A percentile compares a stretch with the other conserved stretches of the same genome.
Conservation (phyloP, 2,329 filamentous ascomycete genomes). For the Fusarium penzigii region DNA sequence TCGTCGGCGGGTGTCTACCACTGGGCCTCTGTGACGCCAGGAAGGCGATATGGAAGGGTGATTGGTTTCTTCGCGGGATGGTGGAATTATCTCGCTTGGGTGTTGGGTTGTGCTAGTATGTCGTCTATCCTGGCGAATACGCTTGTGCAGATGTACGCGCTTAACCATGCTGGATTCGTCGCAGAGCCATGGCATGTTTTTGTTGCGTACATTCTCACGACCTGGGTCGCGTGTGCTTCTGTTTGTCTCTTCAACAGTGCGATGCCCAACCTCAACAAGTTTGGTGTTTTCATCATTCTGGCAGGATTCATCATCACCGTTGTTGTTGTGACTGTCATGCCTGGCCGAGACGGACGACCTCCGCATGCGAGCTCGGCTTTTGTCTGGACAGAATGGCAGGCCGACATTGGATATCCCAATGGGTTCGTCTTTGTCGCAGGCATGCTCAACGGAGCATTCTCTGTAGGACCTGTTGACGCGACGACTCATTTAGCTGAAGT, state of each 20-base stretch:
- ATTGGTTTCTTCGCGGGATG: conserved; percentile 49
- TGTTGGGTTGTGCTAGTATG: conserved; percentile 42
- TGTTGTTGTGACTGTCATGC: conserved; percentile 56
- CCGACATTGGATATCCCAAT: conserved; percentile 41
- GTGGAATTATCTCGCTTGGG: conserved; percentile 48
- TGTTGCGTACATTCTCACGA: conserved; percentile 41
- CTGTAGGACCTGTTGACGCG: conserved; percentile 66
- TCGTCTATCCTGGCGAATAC: conserved; percentile 43
- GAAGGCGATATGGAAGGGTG: conserved; percentile 49
- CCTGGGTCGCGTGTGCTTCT: conserved; percentile 39
- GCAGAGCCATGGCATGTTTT: conserved; percentile 46
- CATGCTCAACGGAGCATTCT: conserved; percentile 66
- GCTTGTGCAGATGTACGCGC: conserved; percentile 44
- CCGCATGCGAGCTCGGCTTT: conserved; percentile 36
- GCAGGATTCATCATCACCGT: conserved; percentile 56
- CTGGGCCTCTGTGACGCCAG: conserved; percentile 60
- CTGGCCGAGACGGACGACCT: conserved; percentile 32
- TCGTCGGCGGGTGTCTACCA: conserved; percentile 63
- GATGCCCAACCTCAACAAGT: conserved; percentile 53
- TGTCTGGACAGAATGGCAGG: conserved; percentile 43
- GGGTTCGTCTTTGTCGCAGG: conserved; percentile 44
- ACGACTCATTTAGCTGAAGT: conserved; percentile 62
- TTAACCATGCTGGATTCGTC: conserved; percentile 40
- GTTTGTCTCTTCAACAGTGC: conserved; percentile 57
- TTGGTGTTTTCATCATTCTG: conserved; percentile 52